Conservation (phyloP, 345 rosid genomes). For the Dipteronia sinensis region DNA sequence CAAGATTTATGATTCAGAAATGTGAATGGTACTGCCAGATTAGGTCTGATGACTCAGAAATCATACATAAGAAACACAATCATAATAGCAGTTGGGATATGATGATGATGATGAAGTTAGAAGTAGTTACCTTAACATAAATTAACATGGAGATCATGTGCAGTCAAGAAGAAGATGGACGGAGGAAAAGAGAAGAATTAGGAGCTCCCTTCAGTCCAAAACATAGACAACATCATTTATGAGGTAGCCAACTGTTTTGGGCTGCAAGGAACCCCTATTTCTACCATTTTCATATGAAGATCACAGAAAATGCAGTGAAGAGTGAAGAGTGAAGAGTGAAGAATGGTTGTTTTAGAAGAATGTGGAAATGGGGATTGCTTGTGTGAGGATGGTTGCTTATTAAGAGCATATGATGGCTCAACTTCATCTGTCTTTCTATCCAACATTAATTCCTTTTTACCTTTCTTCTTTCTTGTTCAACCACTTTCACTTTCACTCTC, state of each 20-base stretch:
- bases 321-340: too few relatives aligned
- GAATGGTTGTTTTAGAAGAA: not conserved
- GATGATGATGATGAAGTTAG: too few relatives aligned
- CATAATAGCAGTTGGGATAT: too few relatives aligned
- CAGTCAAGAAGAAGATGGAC: not conserved
- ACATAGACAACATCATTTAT: not conserved
- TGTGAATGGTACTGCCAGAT: not conserved
- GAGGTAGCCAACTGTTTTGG: constrained; percentile 12
- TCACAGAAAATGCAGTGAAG: too few relatives aligned
- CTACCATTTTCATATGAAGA: constrained; percentile 14
- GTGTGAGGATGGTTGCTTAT: not conserved
- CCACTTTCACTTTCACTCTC: not conserved
- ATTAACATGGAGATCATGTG: not conserved
- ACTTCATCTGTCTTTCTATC: constrained; percentile 5
- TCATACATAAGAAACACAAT: too few relatives aligned
- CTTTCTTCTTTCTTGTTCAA: not conserved
- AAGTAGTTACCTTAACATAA: not conserved
- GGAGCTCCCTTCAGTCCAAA: constrained; percentile 34
- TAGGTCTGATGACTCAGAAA: not conserved
- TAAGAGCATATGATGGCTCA: constrained; percentile 7
- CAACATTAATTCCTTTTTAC: not conserved
- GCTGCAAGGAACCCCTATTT: constrained; percentile 29
- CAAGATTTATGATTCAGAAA: not conserved
- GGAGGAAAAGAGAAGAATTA: constrained; percentile 29
- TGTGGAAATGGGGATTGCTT: constrained; percentile 10